Conservation (phyloP, 768 basidiomycete species). For the Coprinopsis marcescibilis region DNA sequence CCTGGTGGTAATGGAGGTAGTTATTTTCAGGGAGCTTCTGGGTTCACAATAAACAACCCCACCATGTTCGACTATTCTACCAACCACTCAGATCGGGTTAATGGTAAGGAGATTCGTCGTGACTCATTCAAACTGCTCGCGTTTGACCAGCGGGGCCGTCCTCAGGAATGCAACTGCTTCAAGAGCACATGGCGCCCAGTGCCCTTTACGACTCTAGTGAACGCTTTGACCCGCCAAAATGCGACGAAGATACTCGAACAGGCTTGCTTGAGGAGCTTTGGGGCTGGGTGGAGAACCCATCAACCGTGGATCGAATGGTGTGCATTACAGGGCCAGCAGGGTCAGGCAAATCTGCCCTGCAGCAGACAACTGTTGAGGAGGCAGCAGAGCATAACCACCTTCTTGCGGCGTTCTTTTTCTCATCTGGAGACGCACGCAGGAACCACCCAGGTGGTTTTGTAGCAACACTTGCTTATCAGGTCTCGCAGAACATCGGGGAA, state of each 20-base stretch:
- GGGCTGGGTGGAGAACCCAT: neutral
- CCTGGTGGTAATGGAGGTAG: too few relatives aligned
- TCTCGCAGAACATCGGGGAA: neutral
- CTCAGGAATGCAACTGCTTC: too few relatives aligned
- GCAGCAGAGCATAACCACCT: neutral
- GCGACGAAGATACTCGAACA: slow-evolving; percentile 1
- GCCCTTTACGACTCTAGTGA: neutral
- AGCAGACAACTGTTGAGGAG: neutral
- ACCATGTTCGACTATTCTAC: too few relatives aligned
- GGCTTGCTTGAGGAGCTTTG: neutral
- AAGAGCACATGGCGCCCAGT: neutral
- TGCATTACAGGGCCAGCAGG: neutral
- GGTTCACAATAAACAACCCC: too few relatives aligned
- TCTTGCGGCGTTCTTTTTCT: neutral
- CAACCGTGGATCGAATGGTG: neutral
- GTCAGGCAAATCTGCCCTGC: neutral
- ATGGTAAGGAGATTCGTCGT: too few relatives aligned
- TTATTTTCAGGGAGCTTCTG: too few relatives aligned
- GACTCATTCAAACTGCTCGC: too few relatives aligned
- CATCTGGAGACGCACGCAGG: neutral
- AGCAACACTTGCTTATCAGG: slow-evolving; percentile 11
- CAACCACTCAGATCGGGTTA: too few relatives aligned
- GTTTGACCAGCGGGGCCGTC: too few relatives aligned
- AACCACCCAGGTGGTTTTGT: neutral
- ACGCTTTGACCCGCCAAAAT: slow-evolving; percentile 1